Base-by-base conservation (phyloP, 208 protist genomes). In the Jaenimonas drosophilae region DNA sequence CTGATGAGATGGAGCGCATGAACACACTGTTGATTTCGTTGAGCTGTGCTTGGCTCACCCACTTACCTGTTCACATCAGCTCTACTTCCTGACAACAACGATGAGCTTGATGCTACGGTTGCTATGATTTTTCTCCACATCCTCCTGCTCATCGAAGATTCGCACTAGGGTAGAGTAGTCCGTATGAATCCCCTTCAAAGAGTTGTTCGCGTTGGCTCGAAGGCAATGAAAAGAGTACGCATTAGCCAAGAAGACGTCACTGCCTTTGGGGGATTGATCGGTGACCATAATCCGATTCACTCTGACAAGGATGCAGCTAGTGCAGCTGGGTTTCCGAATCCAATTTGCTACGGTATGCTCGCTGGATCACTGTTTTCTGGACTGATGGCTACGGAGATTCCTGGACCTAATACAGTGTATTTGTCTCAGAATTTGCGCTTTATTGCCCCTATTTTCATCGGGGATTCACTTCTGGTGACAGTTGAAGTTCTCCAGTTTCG, bases 251-350 rank as follows among this genome's bases (percentile, higher is more conserved):
- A 70, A 7, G 76, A 80, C 42, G 75, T 91, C 11, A 64, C 64
- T 12, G 41, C 57, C 0, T 94, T 91, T 64, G 86, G 76, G 3
- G 67, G 73, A 12, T 65, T 94, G 23, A 68, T 90, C 19, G 70
- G 70, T 11, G 86, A 94, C 52, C 56, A 75, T 42, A 94, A 94
- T 49, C 82, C 82, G 7, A 91, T 94, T 50, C 86, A 94, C 56
- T 52, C 49, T 34, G 69, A 87, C 46, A 40, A 51, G 19, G 53
- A 24, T 7, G 76, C 81, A 0, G 83, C 82, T 2, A 79, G 78
- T 58, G 70, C 69, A 3, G 83, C 76, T 17, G 79, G 80, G 4
- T 95, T 95, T 39, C 68, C 80, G 0, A 43, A 57, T 28, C 46
- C 69, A 21, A 73, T 95, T 49, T 85, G 74, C 49, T 68, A 95